Evolutionary conservation across 345 rosid genomes (phyloP), one percentile per base, ranked within the genome.

Genomic region (Mercurialis annua): DNA sequence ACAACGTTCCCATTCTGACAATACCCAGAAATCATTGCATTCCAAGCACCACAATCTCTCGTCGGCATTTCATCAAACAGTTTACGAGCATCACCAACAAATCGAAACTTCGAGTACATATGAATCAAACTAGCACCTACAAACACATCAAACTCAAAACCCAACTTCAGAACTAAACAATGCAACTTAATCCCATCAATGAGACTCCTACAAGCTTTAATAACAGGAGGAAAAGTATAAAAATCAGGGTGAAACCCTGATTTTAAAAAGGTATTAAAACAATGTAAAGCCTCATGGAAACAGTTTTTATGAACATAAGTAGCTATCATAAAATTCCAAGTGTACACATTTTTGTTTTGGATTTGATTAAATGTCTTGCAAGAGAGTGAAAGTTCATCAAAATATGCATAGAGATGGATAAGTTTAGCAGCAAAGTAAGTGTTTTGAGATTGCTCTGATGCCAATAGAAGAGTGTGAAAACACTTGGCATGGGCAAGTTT

Each of bases 1-100:
- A 73, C 72, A 29, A 90, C 77, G 70, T 86, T 67, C 60, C 84
- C 96, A 62, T 81, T 68, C 76, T 84, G 85, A 46, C 86, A 90
- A 80, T 87, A 92, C 4, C 89, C 93, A 55, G 85, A 85, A 63
- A 92, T 86, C 96, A 92, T 81, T 1, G 98, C 88, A 76, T 92
- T 92, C 98, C 98, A 92, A 0, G 90, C 83, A 56, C 86, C 98
- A 51, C 82, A 84, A 64, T 81, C 87, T 77, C 69, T 81, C 5
- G 66, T 67, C 26, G 73, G 71, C 85, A 89, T 83, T 62, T 77
- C 68, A 73, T 87, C 83, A 59, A 92, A 92, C 50, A 90, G 65
- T 61, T 65, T 64, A 31, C 85, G 62, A 60, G 96, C 90, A 71
- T 63, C 74, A 30, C 61, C 64, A 61, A 89, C 71, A 59, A 62